Conservation (phyloP, 2,329 filamentous ascomycete species). For the Fusarium sacchari region DNA sequence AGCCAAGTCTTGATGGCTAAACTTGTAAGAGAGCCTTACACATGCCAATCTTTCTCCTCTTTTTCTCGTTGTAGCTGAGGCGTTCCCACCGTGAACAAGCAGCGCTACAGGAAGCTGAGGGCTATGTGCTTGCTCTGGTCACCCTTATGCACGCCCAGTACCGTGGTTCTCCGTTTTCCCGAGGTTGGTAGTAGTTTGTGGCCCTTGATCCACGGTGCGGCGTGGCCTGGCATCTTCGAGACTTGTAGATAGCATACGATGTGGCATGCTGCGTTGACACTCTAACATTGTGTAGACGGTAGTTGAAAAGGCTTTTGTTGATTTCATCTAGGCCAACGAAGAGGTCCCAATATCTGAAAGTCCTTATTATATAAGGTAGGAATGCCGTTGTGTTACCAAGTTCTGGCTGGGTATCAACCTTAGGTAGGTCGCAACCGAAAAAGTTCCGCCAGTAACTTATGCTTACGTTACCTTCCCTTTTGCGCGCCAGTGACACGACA, state of each 20-base stretch:
- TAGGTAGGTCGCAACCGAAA: not conserved
- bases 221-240: not conserved
- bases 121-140: too few species aligned
- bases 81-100: not conserved
- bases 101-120: not conserved
- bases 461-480: not conserved
- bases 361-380: not conserved
- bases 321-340: too few species aligned
- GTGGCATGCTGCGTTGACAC: not conserved
- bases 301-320: rapidly evolving
- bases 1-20: not conserved
- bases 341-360: not conserved
- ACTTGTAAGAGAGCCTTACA: not conserved
- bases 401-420: not conserved
- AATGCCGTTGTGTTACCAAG: not conserved
- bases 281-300: not conserved
- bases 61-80: not conserved
- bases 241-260: not conserved
- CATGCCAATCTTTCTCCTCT: not conserved
- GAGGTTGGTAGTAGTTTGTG: not conserved
- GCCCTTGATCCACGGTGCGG: too few species aligned
- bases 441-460: not conserved
- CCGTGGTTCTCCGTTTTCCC: rapidly evolving
- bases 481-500: not conserved
- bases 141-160: rapidly evolving